A percentile compares a stretch with the other conserved stretches of the same genome.
Conservation (phyloP, 441 rosid genomes). For the Populus trichocarpa region DNA sequence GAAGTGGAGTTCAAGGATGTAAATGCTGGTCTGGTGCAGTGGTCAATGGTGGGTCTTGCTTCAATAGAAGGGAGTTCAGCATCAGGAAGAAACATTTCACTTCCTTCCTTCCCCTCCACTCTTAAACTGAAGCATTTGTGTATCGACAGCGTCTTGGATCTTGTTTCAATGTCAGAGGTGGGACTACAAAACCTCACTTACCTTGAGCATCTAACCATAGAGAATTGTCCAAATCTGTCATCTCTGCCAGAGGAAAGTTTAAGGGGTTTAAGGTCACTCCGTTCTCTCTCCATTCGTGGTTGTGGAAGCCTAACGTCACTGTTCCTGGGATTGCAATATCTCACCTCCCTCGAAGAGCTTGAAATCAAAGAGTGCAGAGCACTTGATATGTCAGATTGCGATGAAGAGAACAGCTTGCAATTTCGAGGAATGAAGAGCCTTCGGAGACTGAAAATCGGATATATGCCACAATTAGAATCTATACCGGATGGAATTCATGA, state of each 20-base stretch:
- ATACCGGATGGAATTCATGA: constrained; percentile 12
- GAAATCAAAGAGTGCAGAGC: constrained; percentile 17
- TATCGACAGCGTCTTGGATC: constrained; percentile 18
- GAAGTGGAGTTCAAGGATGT: neutral
- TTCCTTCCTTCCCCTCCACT: constrained; percentile 11
- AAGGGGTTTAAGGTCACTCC: constrained; percentile 8
- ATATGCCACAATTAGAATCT: constrained; percentile 4
- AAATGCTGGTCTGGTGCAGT: neutral
- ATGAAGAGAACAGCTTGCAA: constrained; percentile 7
- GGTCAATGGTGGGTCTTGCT: neutral
- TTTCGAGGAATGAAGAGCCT: constrained; percentile 14
- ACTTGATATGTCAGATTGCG: constrained; percentile 14
- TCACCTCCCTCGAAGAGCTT: constrained; percentile 13
- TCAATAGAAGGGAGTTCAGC: neutral
- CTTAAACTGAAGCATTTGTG: constrained; percentile 7
- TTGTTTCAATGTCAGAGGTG: constrained; percentile 2
- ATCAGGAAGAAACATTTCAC: neutral
- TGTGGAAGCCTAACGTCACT: constrained; percentile 1
- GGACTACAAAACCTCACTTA: constrained; percentile 15
- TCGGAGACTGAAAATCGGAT: neutral
- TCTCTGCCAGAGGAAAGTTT: constrained; percentile 13
- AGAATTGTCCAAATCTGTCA: constrained; percentile 23
- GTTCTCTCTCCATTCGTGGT: neutral
- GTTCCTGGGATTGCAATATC: neutral
- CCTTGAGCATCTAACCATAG: constrained; percentile 25